These are phyloP conservation scores for Psilocybe cyanescens DNA, from an alignment of 768 basidiomycete species.

Conservation along the genomic window DNA sequence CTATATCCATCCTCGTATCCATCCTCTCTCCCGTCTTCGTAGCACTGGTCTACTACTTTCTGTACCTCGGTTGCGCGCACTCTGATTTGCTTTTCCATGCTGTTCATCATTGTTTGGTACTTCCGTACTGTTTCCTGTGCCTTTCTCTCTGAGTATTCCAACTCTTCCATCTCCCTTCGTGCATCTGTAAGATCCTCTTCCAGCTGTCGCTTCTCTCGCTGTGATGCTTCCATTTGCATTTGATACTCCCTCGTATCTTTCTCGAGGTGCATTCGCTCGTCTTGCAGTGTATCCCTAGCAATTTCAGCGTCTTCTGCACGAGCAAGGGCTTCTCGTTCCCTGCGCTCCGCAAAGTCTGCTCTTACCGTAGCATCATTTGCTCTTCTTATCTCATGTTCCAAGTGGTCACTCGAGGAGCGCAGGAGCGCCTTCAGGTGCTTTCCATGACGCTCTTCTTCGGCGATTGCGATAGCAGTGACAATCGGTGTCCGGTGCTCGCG, in stretches of 20 bases:
- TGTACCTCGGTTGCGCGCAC: slow-evolving; percentile 45
- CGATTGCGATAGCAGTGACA: slow-evolving; percentile 44
- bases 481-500: slow-evolving; percentile 41
- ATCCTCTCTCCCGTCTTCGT: slow-evolving; percentile 45
- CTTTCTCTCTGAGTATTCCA: slow-evolving; percentile 32
- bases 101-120: slow-evolving; percentile 46
- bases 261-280: slow-evolving; percentile 26
- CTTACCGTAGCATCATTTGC: slow-evolving; percentile 55
- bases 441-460: slow-evolving; percentile 61
- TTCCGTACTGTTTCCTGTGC: slow-evolving; percentile 47
- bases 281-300: slow-evolving; percentile 40
- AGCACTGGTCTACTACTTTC: slow-evolving; percentile 45
- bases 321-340: slow-evolving; percentile 42
- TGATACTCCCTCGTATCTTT: slow-evolving; percentile 50
- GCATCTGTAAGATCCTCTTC: slow-evolving; percentile 41
- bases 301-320: slow-evolving; percentile 45
- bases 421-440: slow-evolving; percentile 57
- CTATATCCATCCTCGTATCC: slow-evolving; percentile 50
- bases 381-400: slow-evolving; percentile 59
- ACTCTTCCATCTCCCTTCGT: slow-evolving; percentile 46
- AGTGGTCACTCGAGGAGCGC: slow-evolving; percentile 50
- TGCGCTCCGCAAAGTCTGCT: slow-evolving; percentile 55
- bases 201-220: slow-evolving; percentile 41
- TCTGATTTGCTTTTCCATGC: slow-evolving; percentile 45
- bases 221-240: slow-evolving; percentile 48